Percentiles rank a stretch among this genome's conserved stretches.
phyloP scores from a whole-genome alignment of 1,284 basidiomycete species.

The Heliocybe sulcata region DNA sequence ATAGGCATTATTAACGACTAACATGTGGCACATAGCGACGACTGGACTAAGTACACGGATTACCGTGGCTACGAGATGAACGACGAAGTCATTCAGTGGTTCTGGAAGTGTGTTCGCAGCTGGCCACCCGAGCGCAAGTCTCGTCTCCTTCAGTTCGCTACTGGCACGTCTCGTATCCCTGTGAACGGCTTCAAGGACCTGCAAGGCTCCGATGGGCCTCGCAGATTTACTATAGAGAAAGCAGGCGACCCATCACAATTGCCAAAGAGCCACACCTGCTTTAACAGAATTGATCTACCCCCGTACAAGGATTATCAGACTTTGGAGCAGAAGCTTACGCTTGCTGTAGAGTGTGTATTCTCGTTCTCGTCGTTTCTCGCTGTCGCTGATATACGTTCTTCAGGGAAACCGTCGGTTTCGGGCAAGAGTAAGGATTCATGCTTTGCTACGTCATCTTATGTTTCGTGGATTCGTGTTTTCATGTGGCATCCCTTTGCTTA shows the following conservation, averaged over 20 bases:
- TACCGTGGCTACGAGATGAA: constrained; percentile 81
- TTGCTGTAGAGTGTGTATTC: constrained; percentile 75
- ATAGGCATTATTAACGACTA: not conserved
- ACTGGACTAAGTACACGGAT: constrained; percentile 84
- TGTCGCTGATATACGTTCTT: constrained; percentile 5
- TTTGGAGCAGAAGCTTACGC: constrained; percentile 83
- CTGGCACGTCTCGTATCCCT: constrained; percentile 94
- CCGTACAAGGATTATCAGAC: constrained; percentile 89
- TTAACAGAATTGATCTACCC: constrained; percentile 88
- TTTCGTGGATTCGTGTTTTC: not conserved
- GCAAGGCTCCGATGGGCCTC: constrained; percentile 94
- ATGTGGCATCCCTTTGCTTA: not conserved
- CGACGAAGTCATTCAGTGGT: constrained; percentile 98
- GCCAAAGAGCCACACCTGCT: constrained; percentile 88
- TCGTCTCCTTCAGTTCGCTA: constrained; percentile 92
- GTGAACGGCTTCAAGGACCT: constrained; percentile 99
- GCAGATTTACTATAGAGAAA: constrained; percentile 94
- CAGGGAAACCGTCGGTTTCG: constrained; percentile 40
- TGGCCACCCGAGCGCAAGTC: constrained; percentile 98
- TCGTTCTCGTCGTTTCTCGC: constrained; percentile 4
- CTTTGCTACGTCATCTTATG: not conserved
- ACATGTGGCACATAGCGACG: constrained; percentile 46
- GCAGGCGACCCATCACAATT: constrained; percentile 88
- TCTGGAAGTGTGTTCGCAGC: constrained; percentile 96
- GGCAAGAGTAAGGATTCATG: constrained; percentile 27